phyloP scores from a whole-genome alignment of 2,329 filamentous ascomycete genomes.

The Nakataea oryzae region DNA sequence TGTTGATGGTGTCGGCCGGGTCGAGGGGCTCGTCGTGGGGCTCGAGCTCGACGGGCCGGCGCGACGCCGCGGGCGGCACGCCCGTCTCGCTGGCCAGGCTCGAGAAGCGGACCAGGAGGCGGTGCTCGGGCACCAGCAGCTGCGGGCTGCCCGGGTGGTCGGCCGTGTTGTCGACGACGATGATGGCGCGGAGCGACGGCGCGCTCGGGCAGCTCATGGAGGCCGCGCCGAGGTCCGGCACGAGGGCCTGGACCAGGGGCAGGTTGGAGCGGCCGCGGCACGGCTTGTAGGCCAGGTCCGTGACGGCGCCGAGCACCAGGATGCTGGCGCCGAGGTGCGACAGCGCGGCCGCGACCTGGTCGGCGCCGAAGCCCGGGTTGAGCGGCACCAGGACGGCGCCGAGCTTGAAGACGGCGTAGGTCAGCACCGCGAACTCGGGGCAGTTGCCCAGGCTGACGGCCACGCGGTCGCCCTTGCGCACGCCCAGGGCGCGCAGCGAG shows the following conservation, averaged over 20 bases:
- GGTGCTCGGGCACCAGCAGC: slow-evolving; percentile 22
- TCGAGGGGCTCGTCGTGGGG: slow-evolving; percentile 34
- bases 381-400: slow-evolving; percentile 91
- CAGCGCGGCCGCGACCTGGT: slow-evolving; percentile 70
- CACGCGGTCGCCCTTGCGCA: slow-evolving; percentile 73
- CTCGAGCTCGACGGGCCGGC: slow-evolving; percentile 20
- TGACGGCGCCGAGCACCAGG: slow-evolving; percentile 78
- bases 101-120: slow-evolving; percentile 34
- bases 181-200: slow-evolving; percentile 58
- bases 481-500: slow-evolving; percentile 59
- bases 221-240: slow-evolving; percentile 26
- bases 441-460: slow-evolving; percentile 81
- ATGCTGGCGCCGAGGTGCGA: slow-evolving; percentile 63
- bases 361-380: slow-evolving; percentile 78
- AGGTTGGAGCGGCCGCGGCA: slow-evolving; percentile 43
- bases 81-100: slow-evolving; percentile 27
- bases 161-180: slow-evolving; percentile 69
- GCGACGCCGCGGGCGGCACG: too few relatives aligned
- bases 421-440: slow-evolving; percentile 71
- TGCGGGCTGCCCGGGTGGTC: slow-evolving; percentile 34
- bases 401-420: slow-evolving; percentile 86
- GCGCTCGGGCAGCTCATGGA: slow-evolving; percentile 36
- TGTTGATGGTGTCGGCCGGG: slow-evolving; percentile 71
- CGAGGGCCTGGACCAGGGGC: slow-evolving; percentile 31
- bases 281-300: slow-evolving; percentile 63